phyloP scores from a whole-genome alignment of 768 basidiomycete species.

The Kondoa subrosea region DNA sequence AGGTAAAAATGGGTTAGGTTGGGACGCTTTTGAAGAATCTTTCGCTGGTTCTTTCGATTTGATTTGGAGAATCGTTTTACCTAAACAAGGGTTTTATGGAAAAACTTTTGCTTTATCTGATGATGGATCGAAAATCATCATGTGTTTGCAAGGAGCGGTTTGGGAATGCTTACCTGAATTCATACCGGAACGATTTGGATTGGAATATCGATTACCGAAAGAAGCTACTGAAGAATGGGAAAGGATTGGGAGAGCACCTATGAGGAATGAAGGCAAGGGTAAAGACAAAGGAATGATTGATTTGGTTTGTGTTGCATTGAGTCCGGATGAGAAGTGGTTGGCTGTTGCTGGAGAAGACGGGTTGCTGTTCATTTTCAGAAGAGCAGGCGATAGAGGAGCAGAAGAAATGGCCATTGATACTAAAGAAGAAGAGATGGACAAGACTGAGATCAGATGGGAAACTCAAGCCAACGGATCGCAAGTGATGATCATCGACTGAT shows the following conservation, averaged over 20 bases:
- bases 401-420: background rate
- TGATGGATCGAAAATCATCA: background rate
- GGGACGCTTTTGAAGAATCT: background rate
- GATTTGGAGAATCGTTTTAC: background rate
- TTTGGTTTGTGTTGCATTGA: background rate
- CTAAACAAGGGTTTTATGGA: conserved; percentile 7
- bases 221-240: background rate
- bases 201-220: background rate
- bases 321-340: background rate
- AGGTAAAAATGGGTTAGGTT: background rate
- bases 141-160: background rate
- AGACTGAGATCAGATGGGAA: background rate
- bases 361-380: background rate
- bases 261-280: background rate
- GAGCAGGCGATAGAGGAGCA: background rate
- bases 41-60: background rate
- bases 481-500: background rate
- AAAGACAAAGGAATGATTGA: background rate
- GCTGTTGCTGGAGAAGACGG: background rate
- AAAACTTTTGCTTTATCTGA: background rate
- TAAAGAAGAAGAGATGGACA: background rate
- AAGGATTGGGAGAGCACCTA: background rate
- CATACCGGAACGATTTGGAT: background rate
- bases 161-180: background rate
- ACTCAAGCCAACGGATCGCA: background rate